phyloP scores from a whole-genome alignment of 352 stramenopile species.

The Pythium vanterpoolii region DNA sequence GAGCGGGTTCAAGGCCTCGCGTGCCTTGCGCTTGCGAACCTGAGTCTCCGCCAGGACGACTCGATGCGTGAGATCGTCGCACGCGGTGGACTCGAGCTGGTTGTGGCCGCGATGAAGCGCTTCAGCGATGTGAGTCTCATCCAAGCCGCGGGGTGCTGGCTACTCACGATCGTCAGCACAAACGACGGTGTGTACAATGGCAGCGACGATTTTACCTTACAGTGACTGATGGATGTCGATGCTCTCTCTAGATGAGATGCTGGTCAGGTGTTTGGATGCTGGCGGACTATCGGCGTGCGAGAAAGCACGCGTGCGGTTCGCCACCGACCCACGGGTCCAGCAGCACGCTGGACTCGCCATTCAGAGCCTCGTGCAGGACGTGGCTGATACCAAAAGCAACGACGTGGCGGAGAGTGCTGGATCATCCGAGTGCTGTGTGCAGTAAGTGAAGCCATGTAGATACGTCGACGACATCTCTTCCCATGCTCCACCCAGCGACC shows the following conservation, averaged over 20 bases:
- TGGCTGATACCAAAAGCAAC: background rate
- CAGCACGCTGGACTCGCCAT: constrained; percentile 49
- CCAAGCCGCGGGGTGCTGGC: constrained; percentile 51
- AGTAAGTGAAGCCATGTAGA: constrained; percentile 17
- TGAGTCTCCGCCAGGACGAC: constrained; percentile 57
- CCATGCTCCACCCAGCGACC: too few species aligned
- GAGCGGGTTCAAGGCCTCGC: constrained; percentile 54
- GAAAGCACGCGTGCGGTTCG: constrained; percentile 46
- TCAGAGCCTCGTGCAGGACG: constrained; percentile 29
- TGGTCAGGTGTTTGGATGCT: constrained; percentile 41
- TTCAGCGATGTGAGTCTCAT: constrained; percentile 42
- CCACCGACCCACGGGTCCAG: constrained; percentile 43
- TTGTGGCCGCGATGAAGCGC: constrained; percentile 48
- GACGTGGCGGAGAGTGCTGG: background rate
- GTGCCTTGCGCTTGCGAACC: constrained; percentile 49
- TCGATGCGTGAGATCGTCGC: constrained; percentile 56
- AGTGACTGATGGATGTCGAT: background rate
- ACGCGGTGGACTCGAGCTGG: constrained; percentile 45
- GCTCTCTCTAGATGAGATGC: constrained; percentile 43
- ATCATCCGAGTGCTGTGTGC: constrained; percentile 10
- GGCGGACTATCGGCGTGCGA: constrained; percentile 47
- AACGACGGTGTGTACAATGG: constrained; percentile 33
- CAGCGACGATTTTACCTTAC: background rate
- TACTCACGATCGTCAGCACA: constrained; percentile 46
- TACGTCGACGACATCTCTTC: too few species aligned